Evolutionary conservation across 768 basidiomycete genomes (phyloP).

Genomic region (Termitomyces bulborhizus): DNA sequence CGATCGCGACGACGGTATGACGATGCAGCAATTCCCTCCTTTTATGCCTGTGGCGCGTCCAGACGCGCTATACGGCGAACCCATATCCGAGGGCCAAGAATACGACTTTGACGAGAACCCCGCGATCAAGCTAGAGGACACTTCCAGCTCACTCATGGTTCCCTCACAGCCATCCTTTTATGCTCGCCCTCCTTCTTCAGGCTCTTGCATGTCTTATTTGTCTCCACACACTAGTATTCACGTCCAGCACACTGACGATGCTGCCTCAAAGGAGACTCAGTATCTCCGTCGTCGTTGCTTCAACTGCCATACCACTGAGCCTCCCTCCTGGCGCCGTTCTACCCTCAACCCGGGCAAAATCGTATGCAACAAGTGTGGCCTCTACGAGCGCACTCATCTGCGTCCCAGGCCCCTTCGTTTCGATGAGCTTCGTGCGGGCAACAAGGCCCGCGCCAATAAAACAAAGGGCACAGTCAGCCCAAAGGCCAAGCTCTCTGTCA

Average conservation of each 20-base stretch:
- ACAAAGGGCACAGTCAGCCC: slow-evolving; percentile 30
- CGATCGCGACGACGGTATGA: slow-evolving; percentile 44
- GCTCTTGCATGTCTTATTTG: slow-evolving; percentile 29
- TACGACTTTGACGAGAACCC: slow-evolving; percentile 26
- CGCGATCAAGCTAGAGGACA: slow-evolving; percentile 43
- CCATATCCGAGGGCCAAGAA: slow-evolving; percentile 12
- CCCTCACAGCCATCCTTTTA: slow-evolving; percentile 57
- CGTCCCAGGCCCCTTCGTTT: slow-evolving; percentile 80
- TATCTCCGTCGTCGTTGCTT: slow-evolving; percentile 84
- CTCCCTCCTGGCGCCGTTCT: slow-evolving; percentile 81
- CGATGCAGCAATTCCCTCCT: slow-evolving; percentile 30
- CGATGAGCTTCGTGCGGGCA: slow-evolving; percentile 83
- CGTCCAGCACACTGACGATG: slow-evolving; percentile 87
- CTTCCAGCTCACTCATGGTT: slow-evolving; percentile 46
- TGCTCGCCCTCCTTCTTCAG: slow-evolving; percentile 12
- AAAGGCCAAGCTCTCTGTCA: slow-evolving; percentile 27
- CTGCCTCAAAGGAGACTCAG: slow-evolving; percentile 86
- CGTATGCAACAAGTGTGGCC: slow-evolving; percentile 90
- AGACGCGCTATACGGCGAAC: slow-evolving; percentile 29
- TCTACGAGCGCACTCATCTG: slow-evolving; percentile 86
- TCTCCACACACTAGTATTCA: slow-evolving; percentile 47
- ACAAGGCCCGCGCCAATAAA: slow-evolving; percentile 64
- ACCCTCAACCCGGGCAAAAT: slow-evolving; percentile 90
- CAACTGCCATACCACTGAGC: slow-evolving; percentile 91
- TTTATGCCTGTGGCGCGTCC: slow-evolving; percentile 27